Evolutionary conservation across 2,329 filamentous ascomycete species (phyloP).

Genomic region (Fusarium chlamydosporum): DNA sequence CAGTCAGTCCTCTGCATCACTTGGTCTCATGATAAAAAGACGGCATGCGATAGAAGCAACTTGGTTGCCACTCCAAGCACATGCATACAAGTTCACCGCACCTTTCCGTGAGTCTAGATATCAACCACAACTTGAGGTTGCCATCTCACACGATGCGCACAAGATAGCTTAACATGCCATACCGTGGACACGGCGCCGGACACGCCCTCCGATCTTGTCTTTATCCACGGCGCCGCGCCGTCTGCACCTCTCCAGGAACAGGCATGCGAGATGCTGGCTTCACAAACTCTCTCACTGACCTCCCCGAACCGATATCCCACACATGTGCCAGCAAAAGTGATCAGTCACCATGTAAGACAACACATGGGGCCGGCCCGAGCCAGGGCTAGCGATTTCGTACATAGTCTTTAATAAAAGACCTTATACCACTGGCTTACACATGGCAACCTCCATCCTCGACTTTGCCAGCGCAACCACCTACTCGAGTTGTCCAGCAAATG

Average conservation of each 20-base stretch:
- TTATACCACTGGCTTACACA: slow-evolving; percentile 28
- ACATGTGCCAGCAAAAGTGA: slow-evolving; percentile 42
- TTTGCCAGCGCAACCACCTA: slow-evolving; percentile 41
- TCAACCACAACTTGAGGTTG: slow-evolving; percentile 25
- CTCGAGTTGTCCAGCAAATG: slow-evolving; percentile 26
- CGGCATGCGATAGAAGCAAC: slow-evolving; percentile 7
- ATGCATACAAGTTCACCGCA: slow-evolving; percentile 29
- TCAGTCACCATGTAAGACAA: slow-evolving; percentile 47
- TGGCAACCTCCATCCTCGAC: slow-evolving; percentile 33
- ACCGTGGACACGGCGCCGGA: slow-evolving; percentile 26
- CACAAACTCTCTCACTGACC: slow-evolving; percentile 32
- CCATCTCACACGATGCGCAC: slow-evolving; percentile 18
- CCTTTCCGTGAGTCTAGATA: slow-evolving; percentile 21
- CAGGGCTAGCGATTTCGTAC: slow-evolving; percentile 34
- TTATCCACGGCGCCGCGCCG: slow-evolving; percentile 27
- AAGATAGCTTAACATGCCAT: slow-evolving; percentile 9
- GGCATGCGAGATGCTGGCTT: slow-evolving; percentile 29
- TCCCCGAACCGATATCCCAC: slow-evolving; percentile 31
- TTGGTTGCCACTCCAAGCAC: slow-evolving; percentile 18
- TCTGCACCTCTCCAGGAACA: slow-evolving; percentile 42
- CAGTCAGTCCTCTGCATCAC: slow-evolving; percentile 18
- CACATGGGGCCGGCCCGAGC: slow-evolving; percentile 53
- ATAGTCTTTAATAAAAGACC: slow-evolving; percentile 13
- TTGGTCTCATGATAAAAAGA: slow-evolving; percentile 25
- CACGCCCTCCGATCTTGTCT: slow-evolving; percentile 39